These are phyloP conservation scores for Friedmanniomyces simplex DNA, from an alignment of 495 filamentous ascomycete genomes.

Conservation along the genomic window DNA sequence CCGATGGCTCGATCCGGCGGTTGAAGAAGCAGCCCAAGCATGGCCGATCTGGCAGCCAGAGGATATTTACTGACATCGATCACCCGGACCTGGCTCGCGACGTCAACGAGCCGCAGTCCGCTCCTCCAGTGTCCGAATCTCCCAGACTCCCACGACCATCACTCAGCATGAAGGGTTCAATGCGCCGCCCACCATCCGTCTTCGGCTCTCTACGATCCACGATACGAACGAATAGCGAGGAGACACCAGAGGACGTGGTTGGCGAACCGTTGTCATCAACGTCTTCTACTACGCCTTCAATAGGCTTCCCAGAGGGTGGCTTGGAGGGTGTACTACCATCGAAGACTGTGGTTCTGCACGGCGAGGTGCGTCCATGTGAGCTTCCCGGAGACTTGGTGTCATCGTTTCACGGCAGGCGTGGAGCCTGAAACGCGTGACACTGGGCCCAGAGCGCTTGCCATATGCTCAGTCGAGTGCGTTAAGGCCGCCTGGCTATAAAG, in stretches of 20 bases:
- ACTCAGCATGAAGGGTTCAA: constrained; percentile 9
- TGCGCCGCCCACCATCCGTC: constrained; percentile 3
- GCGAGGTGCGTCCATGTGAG: constrained; percentile 45
- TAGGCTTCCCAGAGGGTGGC: neutral
- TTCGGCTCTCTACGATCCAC: constrained; percentile 1
- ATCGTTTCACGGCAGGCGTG: neutral
- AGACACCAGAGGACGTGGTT: neutral
- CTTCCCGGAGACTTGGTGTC: neutral
- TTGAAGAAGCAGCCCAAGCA: constrained; percentile 25
- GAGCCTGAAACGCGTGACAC: neutral
- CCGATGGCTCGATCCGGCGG: constrained; percentile 13
- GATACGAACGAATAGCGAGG: neutral
- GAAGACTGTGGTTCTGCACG: constrained; percentile 51
- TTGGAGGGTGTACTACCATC: constrained; percentile 20
- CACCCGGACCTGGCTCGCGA: constrained; percentile 8
- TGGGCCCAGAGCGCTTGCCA: too few relatives aligned
- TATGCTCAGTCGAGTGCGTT: neutral
- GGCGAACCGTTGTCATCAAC: constrained; percentile 14
- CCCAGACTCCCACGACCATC: constrained; percentile 3
- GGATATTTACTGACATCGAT: constrained; percentile 20
- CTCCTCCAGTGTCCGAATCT: constrained; percentile 3
- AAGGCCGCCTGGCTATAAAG: too few relatives aligned
- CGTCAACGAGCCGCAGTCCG: neutral
- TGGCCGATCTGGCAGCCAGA: constrained; percentile 18
- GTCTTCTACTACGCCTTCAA: constrained; percentile 4